These are phyloP conservation scores for Collariella sp. DNA, from an alignment of 495 filamentous ascomycete species.

Conservation along the genomic window DNA sequence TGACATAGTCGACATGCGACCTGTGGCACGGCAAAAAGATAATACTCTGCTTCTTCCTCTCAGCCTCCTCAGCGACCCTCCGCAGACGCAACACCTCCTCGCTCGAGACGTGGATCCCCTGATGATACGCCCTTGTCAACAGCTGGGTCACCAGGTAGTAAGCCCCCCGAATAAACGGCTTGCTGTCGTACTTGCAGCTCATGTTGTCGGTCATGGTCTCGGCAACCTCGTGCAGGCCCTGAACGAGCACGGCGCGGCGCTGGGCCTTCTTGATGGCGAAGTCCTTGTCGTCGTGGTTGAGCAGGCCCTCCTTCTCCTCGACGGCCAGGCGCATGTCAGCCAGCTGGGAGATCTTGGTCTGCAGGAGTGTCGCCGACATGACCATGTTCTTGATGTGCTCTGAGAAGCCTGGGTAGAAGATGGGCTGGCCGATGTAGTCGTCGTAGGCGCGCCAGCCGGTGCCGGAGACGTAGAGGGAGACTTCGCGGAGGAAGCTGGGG, in stretches of 20 bases:
- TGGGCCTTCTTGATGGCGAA: constrained; percentile 51
- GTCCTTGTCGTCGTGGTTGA: constrained; percentile 48
- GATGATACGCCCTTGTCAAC: constrained; percentile 86
- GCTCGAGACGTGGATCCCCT: constrained; percentile 94
- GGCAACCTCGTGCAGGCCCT: constrained; percentile 58
- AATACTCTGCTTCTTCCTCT: constrained; percentile 83
- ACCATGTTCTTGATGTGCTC: constrained; percentile 79
- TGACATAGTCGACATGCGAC: constrained; percentile 93
- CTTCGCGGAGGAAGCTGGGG: constrained; percentile 81
- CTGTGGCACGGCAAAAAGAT: constrained; percentile 93
- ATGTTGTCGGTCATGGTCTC: constrained; percentile 82
- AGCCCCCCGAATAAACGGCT: constrained; percentile 79
- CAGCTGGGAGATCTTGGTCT: constrained; percentile 63
- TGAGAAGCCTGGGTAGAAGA: constrained; percentile 86
- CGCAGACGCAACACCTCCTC: constrained; percentile 81
- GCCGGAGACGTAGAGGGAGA: constrained; percentile 81
- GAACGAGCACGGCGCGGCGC: constrained; percentile 49
- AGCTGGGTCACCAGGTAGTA: constrained; percentile 87
- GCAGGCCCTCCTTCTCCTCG: constrained; percentile 66
- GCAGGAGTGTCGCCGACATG: constrained; percentile 64
- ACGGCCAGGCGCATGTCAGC: constrained; percentile 62
- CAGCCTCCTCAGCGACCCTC: constrained; percentile 71
- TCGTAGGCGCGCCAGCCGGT: constrained; percentile 93
- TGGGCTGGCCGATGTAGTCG: constrained; percentile 76
- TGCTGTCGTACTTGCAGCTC: constrained; percentile 99